Evolutionary conservation across 805 yeast species (phyloP).

Genomic region (Zygoascus flipseniorum): DNA sequence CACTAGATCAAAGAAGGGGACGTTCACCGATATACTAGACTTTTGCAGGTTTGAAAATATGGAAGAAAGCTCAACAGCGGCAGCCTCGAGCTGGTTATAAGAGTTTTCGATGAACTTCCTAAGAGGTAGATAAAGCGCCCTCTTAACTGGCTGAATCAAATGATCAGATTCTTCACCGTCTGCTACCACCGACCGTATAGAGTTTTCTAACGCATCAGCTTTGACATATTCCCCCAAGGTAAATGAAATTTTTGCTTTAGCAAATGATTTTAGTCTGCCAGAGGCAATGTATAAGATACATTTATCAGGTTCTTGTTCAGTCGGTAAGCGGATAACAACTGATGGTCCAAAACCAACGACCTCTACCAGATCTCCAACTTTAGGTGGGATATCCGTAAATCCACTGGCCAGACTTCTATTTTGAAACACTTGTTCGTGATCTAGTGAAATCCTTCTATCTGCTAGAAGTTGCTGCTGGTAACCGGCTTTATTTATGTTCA

Average conservation of each 20-base stretch:
- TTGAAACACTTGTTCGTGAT: not conserved
- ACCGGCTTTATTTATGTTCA: not conserved
- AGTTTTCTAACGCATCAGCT: not conserved
- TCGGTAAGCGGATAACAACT: conserved; percentile 3
- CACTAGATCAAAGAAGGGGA: conserved; percentile 12
- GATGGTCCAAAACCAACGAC: conserved; percentile 1
- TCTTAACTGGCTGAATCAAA: not conserved
- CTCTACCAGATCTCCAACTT: conserved; percentile 9
- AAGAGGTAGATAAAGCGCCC: not conserved
- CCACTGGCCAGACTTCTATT: not conserved
- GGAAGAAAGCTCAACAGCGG: not conserved
- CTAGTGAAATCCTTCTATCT: not conserved
- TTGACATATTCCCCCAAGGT: conserved; percentile 1
- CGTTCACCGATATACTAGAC: conserved; percentile 1
- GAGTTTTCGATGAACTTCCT: not conserved
- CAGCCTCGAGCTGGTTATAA: not conserved
- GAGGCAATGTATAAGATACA: conserved; percentile 8
- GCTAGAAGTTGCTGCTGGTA: not conserved
- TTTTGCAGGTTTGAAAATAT: not conserved
- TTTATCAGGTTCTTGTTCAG: not conserved
- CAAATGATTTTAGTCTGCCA: conserved; percentile 5
- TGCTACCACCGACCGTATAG: not conserved
- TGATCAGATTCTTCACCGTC: not conserved
- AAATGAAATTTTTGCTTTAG: conserved; percentile 3
- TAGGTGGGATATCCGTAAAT: not conserved